These are phyloP conservation scores for Osmanthus fragrans DNA, from an alignment of 257 asterid genomes.

Conservation along the genomic window DNA sequence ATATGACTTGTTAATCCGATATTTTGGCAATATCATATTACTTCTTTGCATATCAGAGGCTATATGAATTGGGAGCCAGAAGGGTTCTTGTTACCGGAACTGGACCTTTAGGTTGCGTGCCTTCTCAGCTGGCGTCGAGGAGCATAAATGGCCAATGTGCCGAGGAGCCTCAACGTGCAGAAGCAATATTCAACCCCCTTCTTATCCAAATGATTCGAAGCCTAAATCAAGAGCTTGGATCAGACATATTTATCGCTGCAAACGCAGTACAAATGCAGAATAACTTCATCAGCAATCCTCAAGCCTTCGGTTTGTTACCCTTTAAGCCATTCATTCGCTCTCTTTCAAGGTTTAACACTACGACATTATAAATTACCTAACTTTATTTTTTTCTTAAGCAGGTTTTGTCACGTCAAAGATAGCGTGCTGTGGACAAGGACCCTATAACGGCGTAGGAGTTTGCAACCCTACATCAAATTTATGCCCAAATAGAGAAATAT, in stretches of 20 bases:
- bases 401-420: constrained; percentile 60
- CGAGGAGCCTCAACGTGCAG: constrained; percentile 58
- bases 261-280: constrained; percentile 59
- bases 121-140: constrained; percentile 65
- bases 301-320: constrained; percentile 49
- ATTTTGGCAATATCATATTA: not conserved
- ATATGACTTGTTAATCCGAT: not conserved
- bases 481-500: constrained; percentile 58
- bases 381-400: constrained; percentile 11
- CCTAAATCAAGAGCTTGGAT: constrained; percentile 55
- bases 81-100: constrained; percentile 83
- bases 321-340: not conserved
- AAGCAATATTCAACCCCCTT: constrained; percentile 65
- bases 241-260: constrained; percentile 62
- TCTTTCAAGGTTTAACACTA: not conserved
- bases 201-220: constrained; percentile 48
- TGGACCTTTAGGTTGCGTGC: constrained; percentile 92
- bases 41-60: constrained; percentile 38
- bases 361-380: too few species aligned
- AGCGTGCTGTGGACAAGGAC: constrained; percentile 79
- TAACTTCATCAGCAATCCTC: constrained; percentile 69
- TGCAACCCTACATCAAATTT: constrained; percentile 54
- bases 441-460: constrained; percentile 55
- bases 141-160: constrained; percentile 71
- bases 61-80: constrained; percentile 64